A percentile compares a stretch with the other conserved stretches of the same genome.
These are phyloP conservation scores for Fraxinus anomala DNA, from an alignment of 257 asterid species.

Conservation along the genomic window DNA sequence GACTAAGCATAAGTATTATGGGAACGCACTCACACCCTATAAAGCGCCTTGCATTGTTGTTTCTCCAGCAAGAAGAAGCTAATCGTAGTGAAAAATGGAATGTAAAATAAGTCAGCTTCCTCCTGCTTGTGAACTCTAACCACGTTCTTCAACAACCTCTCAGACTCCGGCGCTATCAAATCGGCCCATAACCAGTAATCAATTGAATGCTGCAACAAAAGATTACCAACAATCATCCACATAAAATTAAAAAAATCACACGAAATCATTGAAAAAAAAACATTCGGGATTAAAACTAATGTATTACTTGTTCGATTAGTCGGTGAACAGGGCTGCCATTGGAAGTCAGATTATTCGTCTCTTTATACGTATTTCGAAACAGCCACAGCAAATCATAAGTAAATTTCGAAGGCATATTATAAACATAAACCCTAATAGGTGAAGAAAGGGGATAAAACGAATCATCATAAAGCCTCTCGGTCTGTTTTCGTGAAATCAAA, in stretches of 20 bases:
- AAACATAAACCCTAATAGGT: slow-evolving; percentile 75
- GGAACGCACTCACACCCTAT: slow-evolving; percentile 2
- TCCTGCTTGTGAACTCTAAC: slow-evolving; percentile 82
- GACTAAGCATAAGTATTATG: slow-evolving; percentile 1
- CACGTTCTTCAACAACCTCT: slow-evolving; percentile 74
- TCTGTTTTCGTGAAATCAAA: slow-evolving; percentile 49
- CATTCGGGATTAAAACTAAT: background rate
- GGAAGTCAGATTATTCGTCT: slow-evolving; percentile 78
- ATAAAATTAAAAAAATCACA: background rate
- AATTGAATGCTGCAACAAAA: slow-evolving; percentile 69
- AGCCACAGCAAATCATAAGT: slow-evolving; percentile 86
- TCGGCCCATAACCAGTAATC: slow-evolving; percentile 99
- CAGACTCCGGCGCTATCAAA: slow-evolving; percentile 74
- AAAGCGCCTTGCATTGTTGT: background rate
- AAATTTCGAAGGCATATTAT: slow-evolving; percentile 87
- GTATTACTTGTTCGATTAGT: slow-evolving; percentile 75
- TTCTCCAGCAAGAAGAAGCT: slow-evolving; percentile 87
- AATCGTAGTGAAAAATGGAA: slow-evolving; percentile 89
- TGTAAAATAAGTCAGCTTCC: slow-evolving; percentile 93
- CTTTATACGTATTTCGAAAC: slow-evolving; percentile 60
- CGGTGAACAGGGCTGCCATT: slow-evolving; percentile 99
- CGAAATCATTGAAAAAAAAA: background rate
- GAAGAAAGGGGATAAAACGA: slow-evolving; percentile 34
- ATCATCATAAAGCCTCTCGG: slow-evolving; percentile 49
- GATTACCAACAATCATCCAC: background rate